Evolutionary conservation across 202 grass and related monocot species (phyloP), one percentile per base, ranked within the genome.

Genomic region (Cymbopogon flexuosus): DNA sequence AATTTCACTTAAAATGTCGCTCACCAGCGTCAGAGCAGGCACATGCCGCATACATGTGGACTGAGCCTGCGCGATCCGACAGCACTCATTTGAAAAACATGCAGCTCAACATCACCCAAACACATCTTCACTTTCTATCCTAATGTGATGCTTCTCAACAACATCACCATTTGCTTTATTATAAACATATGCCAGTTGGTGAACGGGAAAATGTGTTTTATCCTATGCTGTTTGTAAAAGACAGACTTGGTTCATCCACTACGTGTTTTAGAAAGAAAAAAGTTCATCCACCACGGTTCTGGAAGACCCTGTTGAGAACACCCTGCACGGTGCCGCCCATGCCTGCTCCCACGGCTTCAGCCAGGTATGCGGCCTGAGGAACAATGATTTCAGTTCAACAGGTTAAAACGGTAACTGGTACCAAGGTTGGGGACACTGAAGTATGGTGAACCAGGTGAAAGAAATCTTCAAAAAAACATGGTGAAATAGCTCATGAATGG

Each of bases 281-380:
- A 1, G 70, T 42, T 83, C 30, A 72, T 30, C 21, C 23, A 3
- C 56, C 77, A 90, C 84, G 82, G 70, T 88, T 85, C 82, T 83
- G 87, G 78, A 99, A 95, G 42, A 88, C 65, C 64, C 83, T 81
- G 29, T 79, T 91, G 65, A 99, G 60, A 16, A 91, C 84, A 67
- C 90, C 90, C 77, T 96, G 87, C 78, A 96, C 75, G 30, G 96
- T 89, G 59, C 87, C 79, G 30, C 90, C 87, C 84, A 99, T 65
- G 52, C 92, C 92, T 33, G 92, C 92, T 41, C 90, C 90, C 24
- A 95, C 67, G 13, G 96, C 90, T 84, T 95, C 92, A 1, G 92
- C 88, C n/a, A 95, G 73, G 85, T 95, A 91, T 46, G 82, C 87
- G 1, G 85, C 92, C 96, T 99, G 73, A 18, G 56, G 42, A 75